phyloP scores from a whole-genome alignment of 1,284 basidiomycete genomes.

The Peniophora sp. region DNA sequence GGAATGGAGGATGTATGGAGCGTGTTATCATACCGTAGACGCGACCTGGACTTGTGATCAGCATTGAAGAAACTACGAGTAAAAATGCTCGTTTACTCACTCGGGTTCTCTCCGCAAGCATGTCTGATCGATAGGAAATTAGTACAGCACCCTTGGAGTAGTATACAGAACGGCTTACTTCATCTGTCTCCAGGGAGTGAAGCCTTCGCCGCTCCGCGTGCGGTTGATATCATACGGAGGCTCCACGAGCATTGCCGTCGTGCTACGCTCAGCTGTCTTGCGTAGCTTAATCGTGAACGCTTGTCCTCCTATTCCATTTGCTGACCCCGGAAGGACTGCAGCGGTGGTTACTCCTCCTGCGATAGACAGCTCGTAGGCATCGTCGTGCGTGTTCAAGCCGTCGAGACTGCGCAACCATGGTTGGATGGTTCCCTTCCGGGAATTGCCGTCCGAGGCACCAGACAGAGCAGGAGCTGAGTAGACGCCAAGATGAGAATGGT shows the following conservation, averaged over 20 bases:
- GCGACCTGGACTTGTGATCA: constrained; percentile 20
- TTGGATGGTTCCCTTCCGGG: constrained; percentile 45
- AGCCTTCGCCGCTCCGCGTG: constrained; percentile 19
- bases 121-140: background rate
- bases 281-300: constrained; percentile 65
- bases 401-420: constrained; percentile 47
- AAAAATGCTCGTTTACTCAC: background rate
- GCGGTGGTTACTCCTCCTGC: constrained; percentile 42
- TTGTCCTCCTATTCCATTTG: constrained; percentile 51
- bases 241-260: constrained; percentile 59
- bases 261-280: constrained; percentile 44
- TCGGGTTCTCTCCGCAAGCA: constrained; percentile 10
- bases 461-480: constrained; percentile 48
- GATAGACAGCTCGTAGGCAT: constrained; percentile 29
- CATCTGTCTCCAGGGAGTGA: constrained; percentile 50
- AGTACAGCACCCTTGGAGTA: no score
- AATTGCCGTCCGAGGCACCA: constrained; percentile 43
- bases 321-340: constrained; percentile 40
- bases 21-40: constrained; percentile 23
- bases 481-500: constrained; percentile 78
- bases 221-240: constrained; percentile 42
- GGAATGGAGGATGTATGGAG: no score
- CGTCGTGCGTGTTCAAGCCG: constrained; percentile 42
- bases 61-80: constrained; percentile 12
- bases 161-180: constrained; percentile 30